These are phyloP conservation scores for Litchi chinensis DNA, from an alignment of 345 rosid genomes.

Conservation along the genomic window DNA sequence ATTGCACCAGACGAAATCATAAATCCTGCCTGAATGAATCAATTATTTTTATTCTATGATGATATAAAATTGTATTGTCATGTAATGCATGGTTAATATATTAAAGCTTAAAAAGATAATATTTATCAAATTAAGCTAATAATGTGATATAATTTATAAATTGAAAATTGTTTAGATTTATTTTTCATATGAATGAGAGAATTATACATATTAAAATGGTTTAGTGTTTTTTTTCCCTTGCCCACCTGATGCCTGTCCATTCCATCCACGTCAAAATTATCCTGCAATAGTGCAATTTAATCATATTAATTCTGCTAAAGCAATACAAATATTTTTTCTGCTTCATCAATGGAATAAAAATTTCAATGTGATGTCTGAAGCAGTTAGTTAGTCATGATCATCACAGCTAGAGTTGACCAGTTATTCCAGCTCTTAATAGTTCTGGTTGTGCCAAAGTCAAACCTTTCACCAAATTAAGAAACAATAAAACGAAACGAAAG, in stretches of 20 bases:
- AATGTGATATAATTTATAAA: neutral
- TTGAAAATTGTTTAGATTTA: neutral
- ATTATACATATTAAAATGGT: neutral
- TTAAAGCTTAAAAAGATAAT: neutral
- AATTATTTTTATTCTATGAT: too few relatives aligned
- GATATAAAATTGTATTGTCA: neutral
- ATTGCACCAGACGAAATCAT: neutral
- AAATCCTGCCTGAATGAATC: too few relatives aligned
- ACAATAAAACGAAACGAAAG: neutral
- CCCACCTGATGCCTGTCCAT: neutral
- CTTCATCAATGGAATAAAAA: neutral
- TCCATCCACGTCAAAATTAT: neutral
- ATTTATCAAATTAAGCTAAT: neutral
- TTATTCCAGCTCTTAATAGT: neutral
- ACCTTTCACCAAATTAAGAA: neutral
- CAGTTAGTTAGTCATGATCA: slow-evolving; percentile 17
- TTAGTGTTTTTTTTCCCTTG: neutral
- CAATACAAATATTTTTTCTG: neutral
- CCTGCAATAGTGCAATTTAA: neutral
- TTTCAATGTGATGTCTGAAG: neutral
- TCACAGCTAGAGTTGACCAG: slow-evolving; percentile 20
- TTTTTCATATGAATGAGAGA: neutral
- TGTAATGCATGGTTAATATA: neutral
- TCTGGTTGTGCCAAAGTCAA: slow-evolving; percentile 9
- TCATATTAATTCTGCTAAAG: neutral